Conservation (phyloP, 495 filamentous ascomycete species). For the Penicillium cosmopolitanum region DNA sequence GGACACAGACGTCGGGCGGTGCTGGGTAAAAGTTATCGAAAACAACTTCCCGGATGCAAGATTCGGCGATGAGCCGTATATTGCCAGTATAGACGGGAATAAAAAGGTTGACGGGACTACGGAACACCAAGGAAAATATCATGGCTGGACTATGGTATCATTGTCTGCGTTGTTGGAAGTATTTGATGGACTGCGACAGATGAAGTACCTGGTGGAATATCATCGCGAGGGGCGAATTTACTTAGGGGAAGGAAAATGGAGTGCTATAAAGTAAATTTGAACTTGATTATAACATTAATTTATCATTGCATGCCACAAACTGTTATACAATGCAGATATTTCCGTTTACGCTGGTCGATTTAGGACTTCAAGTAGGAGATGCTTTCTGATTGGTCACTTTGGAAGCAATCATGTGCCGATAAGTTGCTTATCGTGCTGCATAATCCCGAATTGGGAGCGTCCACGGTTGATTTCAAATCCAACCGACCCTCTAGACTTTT, state of each 20-base stretch:
- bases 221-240: constrained; percentile 32
- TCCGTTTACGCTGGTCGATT: background rate
- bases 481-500: background rate
- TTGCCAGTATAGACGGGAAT: background rate
- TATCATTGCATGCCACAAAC: background rate
- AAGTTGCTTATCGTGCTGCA: constrained; percentile 7
- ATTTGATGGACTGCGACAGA: constrained; percentile 33
- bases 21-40: constrained; percentile 37
- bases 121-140: constrained; percentile 22
- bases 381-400: constrained; percentile 4
- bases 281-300: background rate
- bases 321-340: background rate
- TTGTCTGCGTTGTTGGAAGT: constrained; percentile 35
- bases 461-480: background rate
- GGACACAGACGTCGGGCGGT: constrained; percentile 15
- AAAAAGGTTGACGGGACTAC: background rate
- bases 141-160: constrained; percentile 34
- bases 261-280: background rate
- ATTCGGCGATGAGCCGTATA: constrained; percentile 18
- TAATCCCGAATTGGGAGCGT: background rate
- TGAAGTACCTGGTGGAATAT: constrained; percentile 29
- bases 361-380: background rate
- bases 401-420: constrained; percentile 36
- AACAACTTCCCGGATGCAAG: constrained; percentile 37
- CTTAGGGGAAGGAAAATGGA: constrained; percentile 32